Base-by-base conservation (phyloP, 495 filamentous ascomycete species). In the Tuber brumale region DNA sequence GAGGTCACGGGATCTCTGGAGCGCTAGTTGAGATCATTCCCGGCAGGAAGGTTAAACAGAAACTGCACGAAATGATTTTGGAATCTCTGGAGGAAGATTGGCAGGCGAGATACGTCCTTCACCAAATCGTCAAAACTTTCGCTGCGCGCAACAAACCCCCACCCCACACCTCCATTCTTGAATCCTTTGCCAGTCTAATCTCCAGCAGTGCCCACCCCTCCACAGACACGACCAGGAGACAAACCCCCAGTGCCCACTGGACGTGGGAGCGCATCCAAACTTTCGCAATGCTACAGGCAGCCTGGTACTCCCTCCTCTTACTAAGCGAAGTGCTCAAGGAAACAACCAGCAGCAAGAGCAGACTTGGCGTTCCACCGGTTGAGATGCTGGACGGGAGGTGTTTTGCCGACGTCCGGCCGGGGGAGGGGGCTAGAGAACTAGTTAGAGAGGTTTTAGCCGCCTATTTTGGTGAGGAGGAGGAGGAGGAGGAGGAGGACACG, bases 271-370 rank as follows among this genome's bases (percentile, higher is more conserved):
- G 57, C 18, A 44, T 82, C 3, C 81, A 82, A n/a, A 23, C 75
- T 0, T 82, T 79, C 41, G 81, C 81, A 3, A 75, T 79, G 77
- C 46, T 75, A 7, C 80, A 82, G 74, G 81, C 81, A 0, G 80
- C 72, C 6, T 82, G 81, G 81, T 82, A 82, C 69, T 82, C 81
- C 3, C 71, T 82, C 5, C 76, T 82, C 0, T 1, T 82, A 8
- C 44, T 82, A 14, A 74, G 81, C 39, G 80, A 82, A 42, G 80
- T 72, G 0, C 4, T 79, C 9, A 39, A 21, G 19, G 43, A 73
- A 14, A 76, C 45, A 21, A 57, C 43, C 1, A 18, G n/a, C 31
- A 8, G 66, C 23, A 37, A 14, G 14, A 27, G 10, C 23, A 9
- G 39, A 12, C 19, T 79, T 7, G 31, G 18, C 8, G 21, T 23